Percentiles rank a stretch among this genome's conserved stretches.
Evolutionary conservation across 2,329 filamentous ascomycete species (phyloP).

Genomic region (Mycosphaerella arachidis): DNA sequence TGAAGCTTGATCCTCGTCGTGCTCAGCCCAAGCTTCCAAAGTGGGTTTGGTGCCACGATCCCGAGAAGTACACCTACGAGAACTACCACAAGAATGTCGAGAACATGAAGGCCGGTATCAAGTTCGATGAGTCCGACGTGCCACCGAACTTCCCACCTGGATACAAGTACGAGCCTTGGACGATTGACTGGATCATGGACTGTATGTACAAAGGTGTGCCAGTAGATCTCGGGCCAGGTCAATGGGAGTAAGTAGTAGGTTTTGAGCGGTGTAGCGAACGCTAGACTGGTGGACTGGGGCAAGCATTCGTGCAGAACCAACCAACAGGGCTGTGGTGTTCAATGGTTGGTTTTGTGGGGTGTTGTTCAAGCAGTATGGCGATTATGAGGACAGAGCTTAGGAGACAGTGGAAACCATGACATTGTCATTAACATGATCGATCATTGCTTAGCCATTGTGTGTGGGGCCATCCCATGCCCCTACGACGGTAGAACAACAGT

Average conservation of each 20-base stretch:
- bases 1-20: constrained; percentile 42
- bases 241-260: constrained; percentile 8
- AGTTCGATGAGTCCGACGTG: constrained; percentile 16
- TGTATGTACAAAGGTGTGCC: constrained; percentile 15
- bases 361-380: background rate
- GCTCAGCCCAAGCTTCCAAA: constrained; percentile 44
- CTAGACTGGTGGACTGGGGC: background rate
- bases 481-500: background rate
- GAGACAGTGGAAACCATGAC: background rate
- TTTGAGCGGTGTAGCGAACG: too few species aligned
- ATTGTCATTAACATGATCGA: background rate
- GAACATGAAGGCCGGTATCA: constrained; percentile 10
- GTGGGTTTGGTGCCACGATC: constrained; percentile 38
- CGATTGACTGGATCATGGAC: constrained; percentile 16
- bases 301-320: background rate
- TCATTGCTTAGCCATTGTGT: background rate
- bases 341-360: too few species aligned
- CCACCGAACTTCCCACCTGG: constrained; percentile 19
- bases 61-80: constrained; percentile 21
- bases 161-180: constrained; percentile 20
- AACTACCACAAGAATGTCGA: constrained; percentile 19
- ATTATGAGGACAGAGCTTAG: background rate
- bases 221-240: constrained; percentile 11
- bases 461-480: too few species aligned
- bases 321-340: background rate